These are phyloP conservation scores for Buxus sempervirens DNA, from an alignment of 164 flowering plant genomes.

Conservation along the genomic window DNA sequence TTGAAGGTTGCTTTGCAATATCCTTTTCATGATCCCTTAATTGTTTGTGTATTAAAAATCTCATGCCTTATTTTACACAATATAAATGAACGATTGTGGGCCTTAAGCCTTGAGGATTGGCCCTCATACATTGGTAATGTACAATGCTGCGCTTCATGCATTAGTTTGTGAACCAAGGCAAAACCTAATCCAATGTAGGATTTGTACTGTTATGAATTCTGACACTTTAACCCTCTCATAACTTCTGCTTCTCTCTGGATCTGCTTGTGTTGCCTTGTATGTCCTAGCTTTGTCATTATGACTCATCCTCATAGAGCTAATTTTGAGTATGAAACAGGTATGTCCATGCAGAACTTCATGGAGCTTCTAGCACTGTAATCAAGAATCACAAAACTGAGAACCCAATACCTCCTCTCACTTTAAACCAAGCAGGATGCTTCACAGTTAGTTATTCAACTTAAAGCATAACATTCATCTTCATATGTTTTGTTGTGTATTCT, in stretches of 20 bases:
- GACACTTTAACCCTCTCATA: too few relatives aligned
- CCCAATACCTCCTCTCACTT: constrained; percentile 85
- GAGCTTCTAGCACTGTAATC: constrained; percentile 94
- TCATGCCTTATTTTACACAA: too few relatives aligned
- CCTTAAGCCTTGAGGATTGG: too few relatives aligned
- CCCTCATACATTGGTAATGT: too few relatives aligned
- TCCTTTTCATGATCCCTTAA: too few relatives aligned
- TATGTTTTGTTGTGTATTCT: neutral
- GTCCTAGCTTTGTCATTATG: neutral
- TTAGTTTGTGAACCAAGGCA: too few relatives aligned
- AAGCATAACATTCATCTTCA: neutral
- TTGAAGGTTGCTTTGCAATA: too few relatives aligned
- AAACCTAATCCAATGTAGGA: too few relatives aligned
- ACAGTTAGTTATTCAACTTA: constrained; percentile 52
- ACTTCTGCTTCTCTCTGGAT: neutral
- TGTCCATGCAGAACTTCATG: constrained; percentile 95
- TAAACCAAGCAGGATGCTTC: constrained; percentile 95
- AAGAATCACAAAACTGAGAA: constrained; percentile 90
- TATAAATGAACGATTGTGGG: too few relatives aligned
- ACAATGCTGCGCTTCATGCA: too few relatives aligned
- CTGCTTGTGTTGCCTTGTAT: neutral
- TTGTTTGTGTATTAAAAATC: too few relatives aligned
- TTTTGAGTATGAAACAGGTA: constrained; percentile 51
- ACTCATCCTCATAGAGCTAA: neutral
- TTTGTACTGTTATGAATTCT: too few relatives aligned